phyloP scores from a whole-genome alignment of 495 filamentous ascomycete genomes.

The Lindgomyces ingoldianus region DNA sequence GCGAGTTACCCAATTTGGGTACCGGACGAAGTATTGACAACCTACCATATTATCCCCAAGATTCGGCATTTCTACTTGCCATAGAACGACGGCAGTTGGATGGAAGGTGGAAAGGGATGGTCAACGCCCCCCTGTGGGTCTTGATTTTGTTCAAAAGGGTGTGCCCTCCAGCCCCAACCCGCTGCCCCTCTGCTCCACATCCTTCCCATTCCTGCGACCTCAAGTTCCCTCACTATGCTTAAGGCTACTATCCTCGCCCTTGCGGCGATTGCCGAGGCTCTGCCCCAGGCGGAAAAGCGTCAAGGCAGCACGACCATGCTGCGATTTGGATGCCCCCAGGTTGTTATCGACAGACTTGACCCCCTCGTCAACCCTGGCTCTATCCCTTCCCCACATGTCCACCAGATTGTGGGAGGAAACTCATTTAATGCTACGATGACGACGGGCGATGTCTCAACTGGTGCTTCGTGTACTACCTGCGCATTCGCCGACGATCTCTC shows the following conservation, averaged over 20 bases:
- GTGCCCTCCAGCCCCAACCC: neutral
- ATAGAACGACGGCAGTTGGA: neutral
- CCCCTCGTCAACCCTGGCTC: constrained; percentile 27
- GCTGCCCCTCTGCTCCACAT: neutral
- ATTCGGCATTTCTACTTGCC: neutral
- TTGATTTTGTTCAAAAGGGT: neutral
- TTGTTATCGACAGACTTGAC: constrained; percentile 30
- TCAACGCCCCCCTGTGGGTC: neutral
- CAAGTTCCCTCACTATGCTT: constrained; percentile 15
- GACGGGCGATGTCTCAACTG: constrained; percentile 18
- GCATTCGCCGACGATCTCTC: constrained; percentile 17
- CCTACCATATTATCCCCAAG: neutral
- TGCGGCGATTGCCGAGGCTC: constrained; percentile 5
- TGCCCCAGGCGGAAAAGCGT: neutral
- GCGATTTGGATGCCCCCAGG: constrained; percentile 28
- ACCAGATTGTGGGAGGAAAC: constrained; percentile 51
- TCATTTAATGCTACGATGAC: constrained; percentile 25
- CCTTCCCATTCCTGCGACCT: too few species aligned
- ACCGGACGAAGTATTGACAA: neutral
- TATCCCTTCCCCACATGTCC: constrained; percentile 43
- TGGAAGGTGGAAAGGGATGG: neutral
- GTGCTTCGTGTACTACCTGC: constrained; percentile 27
- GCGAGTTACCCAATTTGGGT: neutral
- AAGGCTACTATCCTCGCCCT: constrained; percentile 21
- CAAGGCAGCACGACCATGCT: constrained; percentile 29